A percentile compares a stretch with the other conserved stretches of the same genome.
These are phyloP conservation scores for Coemansia sp. DNA, from an alignment of 192 early-diverging fungal genomes.

Conservation along the genomic window DNA sequence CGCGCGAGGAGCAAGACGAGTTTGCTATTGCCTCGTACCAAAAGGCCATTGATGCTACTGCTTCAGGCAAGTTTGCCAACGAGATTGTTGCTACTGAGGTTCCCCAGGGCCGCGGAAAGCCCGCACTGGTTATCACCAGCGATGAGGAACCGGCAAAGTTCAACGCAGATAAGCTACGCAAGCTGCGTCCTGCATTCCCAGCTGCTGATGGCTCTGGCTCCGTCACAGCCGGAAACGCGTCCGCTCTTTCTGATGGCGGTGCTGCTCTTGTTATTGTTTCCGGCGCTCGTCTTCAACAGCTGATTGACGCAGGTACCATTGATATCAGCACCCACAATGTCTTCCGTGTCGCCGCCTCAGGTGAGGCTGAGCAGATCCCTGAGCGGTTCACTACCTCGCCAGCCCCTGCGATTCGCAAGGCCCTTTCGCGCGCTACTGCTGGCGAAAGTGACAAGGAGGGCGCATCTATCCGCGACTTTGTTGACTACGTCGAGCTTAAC, in stretches of 20 bases:
- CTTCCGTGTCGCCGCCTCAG: conserved; percentile 63
- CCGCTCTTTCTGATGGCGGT: conserved; percentile 77
- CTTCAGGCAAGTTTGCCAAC: conserved; percentile 57
- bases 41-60: conserved; percentile 68
- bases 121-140: conserved; percentile 54
- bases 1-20: conserved; percentile 79
- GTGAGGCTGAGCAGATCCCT: conserved; percentile 72
- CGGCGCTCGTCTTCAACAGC: conserved; percentile 54
- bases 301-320: conserved; percentile 38
- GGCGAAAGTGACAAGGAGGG: conserved; percentile 43
- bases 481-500: conserved; percentile 81
- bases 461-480: conserved; percentile 53
- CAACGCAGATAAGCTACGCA: conserved; percentile 83
- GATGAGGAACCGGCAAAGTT: conserved; percentile 71
- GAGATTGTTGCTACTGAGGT: conserved; percentile 75
- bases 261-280: conserved; percentile 74
- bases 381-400: conserved; percentile 74
- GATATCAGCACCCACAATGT: conserved; percentile 22
- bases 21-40: conserved; percentile 74
- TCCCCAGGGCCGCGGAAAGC: conserved; percentile 65
- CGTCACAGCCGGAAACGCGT: conserved; percentile 88
- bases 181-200: conserved; percentile 85
- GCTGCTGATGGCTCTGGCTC: conserved; percentile 68
- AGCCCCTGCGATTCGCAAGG: conserved; percentile 73
- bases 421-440: conserved; percentile 60